These are phyloP conservation scores for Solanum appendiculatum DNA, from an alignment of 257 asterid species.

Conservation along the genomic window DNA sequence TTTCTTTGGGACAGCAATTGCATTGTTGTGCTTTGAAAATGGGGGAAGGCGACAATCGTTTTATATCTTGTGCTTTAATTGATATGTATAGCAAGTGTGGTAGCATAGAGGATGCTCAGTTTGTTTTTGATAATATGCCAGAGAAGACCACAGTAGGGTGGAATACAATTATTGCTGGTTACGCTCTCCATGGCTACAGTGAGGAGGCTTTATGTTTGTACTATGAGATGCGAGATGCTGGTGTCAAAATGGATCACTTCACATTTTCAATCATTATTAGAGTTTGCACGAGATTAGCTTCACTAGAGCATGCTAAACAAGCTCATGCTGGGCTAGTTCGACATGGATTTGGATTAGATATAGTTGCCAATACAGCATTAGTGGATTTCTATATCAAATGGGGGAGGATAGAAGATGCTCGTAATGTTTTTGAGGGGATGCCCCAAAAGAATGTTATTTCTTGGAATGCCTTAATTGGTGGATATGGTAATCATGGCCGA, in stretches of 20 bases:
- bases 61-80: slow-evolving; percentile 61
- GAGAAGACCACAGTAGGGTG: slow-evolving; percentile 74
- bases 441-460: slow-evolving; percentile 55
- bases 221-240: slow-evolving; percentile 67
- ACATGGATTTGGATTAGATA: slow-evolving; percentile 58
- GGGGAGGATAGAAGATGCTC: slow-evolving; percentile 87
- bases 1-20: slow-evolving; percentile 65
- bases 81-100: slow-evolving; percentile 95
- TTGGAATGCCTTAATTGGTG: slow-evolving; percentile 83
- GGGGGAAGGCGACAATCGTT: slow-evolving; percentile 35
- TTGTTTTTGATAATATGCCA: slow-evolving; percentile 53
- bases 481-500: slow-evolving; percentile 70
- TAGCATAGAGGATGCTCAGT: slow-evolving; percentile 49
- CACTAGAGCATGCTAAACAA: slow-evolving; percentile 74
- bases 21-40: slow-evolving; percentile 60
- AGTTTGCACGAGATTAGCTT: slow-evolving; percentile 75
- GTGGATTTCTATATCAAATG: slow-evolving; percentile 86
- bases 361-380: slow-evolving; percentile 72
- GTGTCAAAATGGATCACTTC: slow-evolving; percentile 65
- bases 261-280: slow-evolving; percentile 58
- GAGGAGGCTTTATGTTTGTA: slow-evolving; percentile 70
- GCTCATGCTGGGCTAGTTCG: slow-evolving; percentile 86
- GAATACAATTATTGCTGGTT: slow-evolving; percentile 71
- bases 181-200: slow-evolving; percentile 66
- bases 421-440: slow-evolving; percentile 59